Evolutionary conservation across 208 protist genomes (phyloP), one percentile per base, ranked within the genome.

Genomic region (Wallacemonas sp.): DNA sequence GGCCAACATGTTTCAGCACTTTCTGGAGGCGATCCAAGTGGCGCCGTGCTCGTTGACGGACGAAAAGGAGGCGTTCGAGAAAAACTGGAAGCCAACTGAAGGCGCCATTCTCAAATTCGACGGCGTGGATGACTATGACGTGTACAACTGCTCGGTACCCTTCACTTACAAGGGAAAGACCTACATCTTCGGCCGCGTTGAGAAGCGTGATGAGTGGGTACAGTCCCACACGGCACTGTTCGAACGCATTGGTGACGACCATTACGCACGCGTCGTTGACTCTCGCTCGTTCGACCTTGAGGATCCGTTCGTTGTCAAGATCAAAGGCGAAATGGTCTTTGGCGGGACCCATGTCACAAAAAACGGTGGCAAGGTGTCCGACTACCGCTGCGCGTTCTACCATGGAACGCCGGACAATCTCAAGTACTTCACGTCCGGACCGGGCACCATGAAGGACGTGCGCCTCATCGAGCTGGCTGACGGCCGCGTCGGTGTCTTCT

Each of bases 31-130:
- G 17, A 33, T 58, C 38, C 52, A 58, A 38, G 52, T 58, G 2
- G 52, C 82, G 54, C 60, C 58, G 16, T 87, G 81, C 68, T 70
- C 72, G n/a, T 27, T 87, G 19, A 63, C 78, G 38, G 61, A 65
- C 16, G 49, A 55, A 19, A 81, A 82, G 49, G 80, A 87, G 70
- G 43, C 48, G 24, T 87, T 87, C 65, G 81, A 87, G 61, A 65
- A 52, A 9, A 72, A 83, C 24, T 72, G 70, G 58, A 80, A 78
- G 63, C 68, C 80, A 12, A 73, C 80, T 52, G 67, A 63, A 41
- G 57, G 33, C 11, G 16, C 41, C 14, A 9, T 83, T 2, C 70
- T 83, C 9, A 65, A 46, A 17, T 83, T 83, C 48, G 65, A 83
- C 2, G 73, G 73, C 21, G 72, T 79, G 9, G 70, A 76, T 46